These are phyloP conservation scores for Cetraspora pellucida DNA, from an alignment of 192 early-diverging fungal species.

Conservation along the genomic window DNA sequence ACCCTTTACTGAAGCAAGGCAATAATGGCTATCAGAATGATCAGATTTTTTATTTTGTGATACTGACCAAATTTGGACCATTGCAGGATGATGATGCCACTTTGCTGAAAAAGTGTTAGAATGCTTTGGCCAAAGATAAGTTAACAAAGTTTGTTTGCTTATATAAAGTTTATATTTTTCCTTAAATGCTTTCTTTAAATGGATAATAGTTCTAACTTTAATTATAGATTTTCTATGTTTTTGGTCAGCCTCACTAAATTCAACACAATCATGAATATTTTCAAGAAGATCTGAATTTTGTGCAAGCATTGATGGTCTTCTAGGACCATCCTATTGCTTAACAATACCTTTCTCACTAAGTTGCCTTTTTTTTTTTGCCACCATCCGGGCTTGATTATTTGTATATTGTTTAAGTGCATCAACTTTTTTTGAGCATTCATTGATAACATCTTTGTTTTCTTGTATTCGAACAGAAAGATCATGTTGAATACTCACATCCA, in stretches of 20 bases:
- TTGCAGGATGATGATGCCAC: neutral
- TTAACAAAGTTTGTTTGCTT: neutral
- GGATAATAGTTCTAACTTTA: neutral
- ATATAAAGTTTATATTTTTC: neutral
- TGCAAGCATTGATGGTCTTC: no score
- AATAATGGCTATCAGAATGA: constrained; percentile 4
- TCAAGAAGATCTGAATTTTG: no score
- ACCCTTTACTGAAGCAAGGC: neutral
- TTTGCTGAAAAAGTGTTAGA: neutral
- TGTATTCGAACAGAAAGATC: no score
- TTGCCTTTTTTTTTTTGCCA: no score
- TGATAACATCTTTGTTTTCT: no score
- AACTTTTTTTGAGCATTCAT: no score
- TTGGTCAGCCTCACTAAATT: neutral
- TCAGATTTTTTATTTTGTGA: neutral
- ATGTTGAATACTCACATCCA: no score
- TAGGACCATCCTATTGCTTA: no score
- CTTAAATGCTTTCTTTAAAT: neutral
- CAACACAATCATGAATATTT: neutral
- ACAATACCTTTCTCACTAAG: no score
- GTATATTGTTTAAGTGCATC: no score
- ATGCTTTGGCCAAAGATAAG: neutral
- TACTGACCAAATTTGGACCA: neutral
- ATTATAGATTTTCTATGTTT: neutral
- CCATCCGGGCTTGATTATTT: no score